Base-by-base conservation (phyloP, 2,329 filamentous ascomycete species). In the Massarina eburnea region DNA sequence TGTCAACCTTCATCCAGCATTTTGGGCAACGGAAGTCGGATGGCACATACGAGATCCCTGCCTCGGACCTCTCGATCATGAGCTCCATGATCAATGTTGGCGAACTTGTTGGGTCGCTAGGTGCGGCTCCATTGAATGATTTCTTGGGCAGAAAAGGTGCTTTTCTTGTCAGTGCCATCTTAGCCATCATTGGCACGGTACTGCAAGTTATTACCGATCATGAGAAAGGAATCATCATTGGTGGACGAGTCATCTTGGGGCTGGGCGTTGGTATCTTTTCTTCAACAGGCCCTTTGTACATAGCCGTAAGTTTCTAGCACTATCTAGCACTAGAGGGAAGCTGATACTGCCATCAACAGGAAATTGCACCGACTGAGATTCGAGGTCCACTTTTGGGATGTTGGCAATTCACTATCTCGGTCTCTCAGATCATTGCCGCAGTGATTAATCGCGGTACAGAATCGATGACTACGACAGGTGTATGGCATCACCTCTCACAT, bases 161-260 rank as follows among this genome's bases (percentile, higher is more conserved):
- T 8, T 79, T 81, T 39, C 78, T 83, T 52, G 71, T 80, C 14
- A 81, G 81, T n/a, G 75, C 76, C 5, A 51, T 70, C 10, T 73
- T 83, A 49, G 77, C 81, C 71, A 67, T 80, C 20, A 39, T 81
- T 21, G 80, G 80, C 15, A 79, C 79, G 20, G 70, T 80, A 12
- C 76, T 84, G 36, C 82, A 84, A 54, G 61, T 78, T 17, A 66
- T 73, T 8, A 71, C 73, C 2, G 75, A 73, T 49, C 58, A 67
- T 54, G 68, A 71, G n/a, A 66, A 57, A 29, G 60, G 64, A 29
- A 70, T 73, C 17, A 66, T 76, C 9, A 73, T 69, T 8, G 69
- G 73, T 3, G 66, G 76, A 45, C 69, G 72, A 67, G 76, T 26
- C 72, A 76, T 75, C 58, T 79, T 73, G 57, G 68, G 3, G 57